Base-by-base conservation (phyloP, 1,284 basidiomycete species). In the Fomitopsis betulina region DNA sequence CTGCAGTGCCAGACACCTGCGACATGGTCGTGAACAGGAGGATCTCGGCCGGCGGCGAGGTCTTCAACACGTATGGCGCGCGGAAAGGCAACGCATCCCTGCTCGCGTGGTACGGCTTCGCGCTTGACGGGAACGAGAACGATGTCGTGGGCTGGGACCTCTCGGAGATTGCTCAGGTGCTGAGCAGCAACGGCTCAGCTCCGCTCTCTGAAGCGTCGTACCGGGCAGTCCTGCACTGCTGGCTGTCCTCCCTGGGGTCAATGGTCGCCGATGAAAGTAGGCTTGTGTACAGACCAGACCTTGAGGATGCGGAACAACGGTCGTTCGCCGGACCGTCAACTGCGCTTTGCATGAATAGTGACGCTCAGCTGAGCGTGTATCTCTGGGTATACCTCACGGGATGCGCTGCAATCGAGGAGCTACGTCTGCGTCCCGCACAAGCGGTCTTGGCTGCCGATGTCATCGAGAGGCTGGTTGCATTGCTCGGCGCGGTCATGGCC, bases 61-160 rank as follows among this genome's bases (percentile, higher is more conserved):
- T 95, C 6, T 94, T 85, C 79, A 97, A 96, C 72, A 90, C 89
- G 2, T 97, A 96, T 71, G 94, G 93, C 35, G 81, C 82, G 58
- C 74, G 71, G 3, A 76, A 92, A n/a, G 77, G 77, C 10, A 92
- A 93, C 68, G 84, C 87, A 0, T 76, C 87, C 58, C 77, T 94
- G 10, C 75, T 93, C 35, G 77, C 78, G 32, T 85, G 84, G 58
- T 94, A 93, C 73, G 92, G 91, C 0, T 94, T 94, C 69, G 69
- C 79, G 30, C 75, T 88, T 19, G 85, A 87, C 47, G 80, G 73
- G 6, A 86, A 86, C 66, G 85, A 85, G 50, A 78, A 82, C 62
- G 86, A 88, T 67, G 63, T 71, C 21, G 67, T 88, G 27, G 71
- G 71, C 3, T 87, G 81, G 79, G 74, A 75, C 15, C 25, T 72